Percentiles rank a stretch among this genome's conserved stretches.
These are phyloP conservation scores for Amanita thiersii DNA, from an alignment of 768 basidiomycete species.

Conservation along the genomic window DNA sequence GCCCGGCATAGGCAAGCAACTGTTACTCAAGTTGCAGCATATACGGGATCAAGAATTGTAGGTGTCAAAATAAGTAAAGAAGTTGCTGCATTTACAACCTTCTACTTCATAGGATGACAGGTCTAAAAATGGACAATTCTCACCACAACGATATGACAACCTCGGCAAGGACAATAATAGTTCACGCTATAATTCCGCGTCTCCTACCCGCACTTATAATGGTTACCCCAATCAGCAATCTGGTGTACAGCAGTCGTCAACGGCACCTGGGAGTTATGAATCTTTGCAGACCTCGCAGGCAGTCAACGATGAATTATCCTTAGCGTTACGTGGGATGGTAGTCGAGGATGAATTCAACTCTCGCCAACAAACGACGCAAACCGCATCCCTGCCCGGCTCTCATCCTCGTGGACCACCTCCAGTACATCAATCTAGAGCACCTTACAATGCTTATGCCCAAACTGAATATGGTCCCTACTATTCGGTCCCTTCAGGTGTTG, in stretches of 20 bases:
- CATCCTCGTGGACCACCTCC: slow-evolving; percentile 29
- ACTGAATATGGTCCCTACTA: slow-evolving; percentile 56
- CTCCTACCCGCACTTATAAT: slow-evolving; percentile 35
- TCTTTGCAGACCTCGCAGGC: slow-evolving; percentile 25
- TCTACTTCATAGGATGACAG: slow-evolving; percentile 33
- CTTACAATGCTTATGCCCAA: slow-evolving; percentile 9
- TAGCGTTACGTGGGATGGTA: slow-evolving; percentile 45
- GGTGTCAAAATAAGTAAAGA: slow-evolving; percentile 11
- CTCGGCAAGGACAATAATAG: slow-evolving; percentile 30
- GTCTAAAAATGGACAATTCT: slow-evolving; percentile 41
- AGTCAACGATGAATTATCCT: slow-evolving; percentile 46
- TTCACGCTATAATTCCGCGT: slow-evolving; percentile 32
- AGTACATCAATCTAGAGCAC: slow-evolving; percentile 13
- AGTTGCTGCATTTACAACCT: slow-evolving; percentile 10
- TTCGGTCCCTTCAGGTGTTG: slow-evolving; percentile 36
- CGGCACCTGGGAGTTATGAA: slow-evolving; percentile 11
- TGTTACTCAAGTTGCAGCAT: slow-evolving; percentile 26
- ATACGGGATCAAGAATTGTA: slow-evolving; percentile 34
- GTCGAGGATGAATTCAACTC: slow-evolving; percentile 22
- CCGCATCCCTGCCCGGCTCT: slow-evolving; percentile 18
- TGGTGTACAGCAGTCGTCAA: slow-evolving; percentile 8
- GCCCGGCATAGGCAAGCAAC: slow-evolving; percentile 38
- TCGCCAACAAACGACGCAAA: slow-evolving; percentile 13
- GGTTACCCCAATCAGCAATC: slow-evolving; percentile 17
- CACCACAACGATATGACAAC: slow-evolving; percentile 47